Conservation (phyloP, 345 rosid species). For the Euphorbia lathyris region DNA sequence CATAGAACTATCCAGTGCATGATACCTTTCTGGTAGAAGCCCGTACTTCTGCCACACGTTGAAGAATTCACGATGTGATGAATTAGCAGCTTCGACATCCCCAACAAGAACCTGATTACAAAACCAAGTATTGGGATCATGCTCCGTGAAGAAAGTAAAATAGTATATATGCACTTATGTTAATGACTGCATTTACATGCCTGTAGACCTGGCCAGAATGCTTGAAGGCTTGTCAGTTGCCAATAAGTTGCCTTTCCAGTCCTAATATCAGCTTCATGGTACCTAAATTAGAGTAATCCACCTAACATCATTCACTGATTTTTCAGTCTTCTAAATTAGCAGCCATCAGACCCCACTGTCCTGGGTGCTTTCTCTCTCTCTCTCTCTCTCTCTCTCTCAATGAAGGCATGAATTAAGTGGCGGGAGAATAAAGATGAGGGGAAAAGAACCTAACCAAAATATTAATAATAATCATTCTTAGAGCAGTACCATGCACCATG, state of each 20-base stretch:
- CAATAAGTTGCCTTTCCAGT: constrained; percentile 93
- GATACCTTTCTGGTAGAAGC: constrained; percentile 81
- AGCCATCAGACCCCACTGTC: not conserved
- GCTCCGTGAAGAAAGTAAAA: constrained; percentile 8
- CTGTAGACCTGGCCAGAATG: constrained; percentile 99
- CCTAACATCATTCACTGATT: constrained; percentile 8
- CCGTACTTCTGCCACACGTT: constrained; percentile 87
- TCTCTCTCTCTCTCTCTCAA: not conserved
- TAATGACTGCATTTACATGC: constrained; percentile 34
- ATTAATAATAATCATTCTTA: not conserved
- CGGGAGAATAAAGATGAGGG: not conserved
- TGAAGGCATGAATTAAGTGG: not conserved
- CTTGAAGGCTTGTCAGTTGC: constrained; percentile 99
- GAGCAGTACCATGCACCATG: constrained; percentile 83
- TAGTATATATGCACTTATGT: not conserved
- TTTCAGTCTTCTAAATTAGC: no score
- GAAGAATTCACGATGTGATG: constrained; percentile 83
- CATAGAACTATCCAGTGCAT: not conserved
- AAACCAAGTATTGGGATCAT: constrained; percentile 28
- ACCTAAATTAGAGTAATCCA: constrained; percentile 43
- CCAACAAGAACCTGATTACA: constrained; percentile 81
- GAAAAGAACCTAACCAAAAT: not conserved
- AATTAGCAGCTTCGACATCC: constrained; percentile 88
- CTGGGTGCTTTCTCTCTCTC: not conserved
- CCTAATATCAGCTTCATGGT: constrained; percentile 98